Percentiles rank a stretch among this genome's conserved stretches.
These are phyloP conservation scores for Boletus edulis DNA, from an alignment of 768 basidiomycete species.

Conservation along the genomic window DNA sequence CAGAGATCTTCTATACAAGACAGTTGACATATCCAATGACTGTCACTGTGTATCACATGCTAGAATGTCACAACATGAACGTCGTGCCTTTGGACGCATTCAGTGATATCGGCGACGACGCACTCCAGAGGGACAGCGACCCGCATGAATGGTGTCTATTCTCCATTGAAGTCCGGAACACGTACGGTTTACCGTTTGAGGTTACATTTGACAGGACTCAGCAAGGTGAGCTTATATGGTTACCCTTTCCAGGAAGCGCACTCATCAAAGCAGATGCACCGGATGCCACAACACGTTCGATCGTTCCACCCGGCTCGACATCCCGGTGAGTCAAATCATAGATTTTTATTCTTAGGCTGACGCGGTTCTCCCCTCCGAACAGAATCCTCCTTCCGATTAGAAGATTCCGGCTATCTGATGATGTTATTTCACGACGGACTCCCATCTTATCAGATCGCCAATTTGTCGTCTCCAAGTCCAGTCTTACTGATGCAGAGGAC, in stretches of 20 bases:
- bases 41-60: slow-evolving; percentile 94
- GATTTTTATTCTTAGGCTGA: slow-evolving; percentile 3
- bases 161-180: slow-evolving; percentile 87
- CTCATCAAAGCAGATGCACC: slow-evolving; percentile 36
- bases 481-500: slow-evolving; percentile 57
- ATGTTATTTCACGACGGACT: slow-evolving; percentile 61
- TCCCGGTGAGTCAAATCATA: slow-evolving; percentile 52
- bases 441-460: slow-evolving; percentile 87
- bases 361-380: background rate
- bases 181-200: slow-evolving; percentile 89
- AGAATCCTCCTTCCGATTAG: slow-evolving; percentile 72
- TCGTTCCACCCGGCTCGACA: slow-evolving; percentile 87
- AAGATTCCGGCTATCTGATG: slow-evolving; percentile 61
- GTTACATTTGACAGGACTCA: slow-evolving; percentile 70
- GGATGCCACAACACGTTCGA: slow-evolving; percentile 43
- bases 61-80: slow-evolving; percentile 84
- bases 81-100: slow-evolving; percentile 56
- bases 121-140: slow-evolving; percentile 42
- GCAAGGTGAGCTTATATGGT: slow-evolving; percentile 44
- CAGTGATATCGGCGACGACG: slow-evolving; percentile 20
- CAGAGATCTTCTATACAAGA: slow-evolving; percentile 75
- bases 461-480: slow-evolving; percentile 81
- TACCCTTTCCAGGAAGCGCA: background rate
- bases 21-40: slow-evolving; percentile 85
- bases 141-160: slow-evolving; percentile 81